phyloP scores from a whole-genome alignment of 768 basidiomycete genomes.

The Tricholoma terreum region DNA sequence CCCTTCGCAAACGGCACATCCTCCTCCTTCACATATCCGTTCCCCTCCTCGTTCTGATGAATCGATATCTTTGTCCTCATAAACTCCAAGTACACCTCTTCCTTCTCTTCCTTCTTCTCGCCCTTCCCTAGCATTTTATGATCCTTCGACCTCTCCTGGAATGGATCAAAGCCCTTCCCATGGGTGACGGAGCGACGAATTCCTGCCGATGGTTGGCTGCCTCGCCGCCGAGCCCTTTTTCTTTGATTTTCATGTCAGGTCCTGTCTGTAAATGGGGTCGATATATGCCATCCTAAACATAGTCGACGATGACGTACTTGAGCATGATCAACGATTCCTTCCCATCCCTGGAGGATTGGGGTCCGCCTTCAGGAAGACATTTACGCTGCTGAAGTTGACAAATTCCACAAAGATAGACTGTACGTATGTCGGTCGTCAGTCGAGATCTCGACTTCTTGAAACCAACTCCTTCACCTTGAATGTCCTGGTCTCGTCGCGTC shows the following conservation, averaged over 20 bases:
- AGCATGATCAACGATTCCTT: constrained; percentile 81
- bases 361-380: constrained; percentile 75
- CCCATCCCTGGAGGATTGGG: constrained; percentile 78
- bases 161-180: constrained; percentile 75
- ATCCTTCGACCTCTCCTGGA: constrained; percentile 56
- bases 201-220: constrained; percentile 61
- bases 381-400: constrained; percentile 61
- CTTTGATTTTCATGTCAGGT: too few relatives aligned
- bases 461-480: constrained; percentile 66
- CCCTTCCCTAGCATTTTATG: constrained; percentile 21
- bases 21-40: too few relatives aligned
- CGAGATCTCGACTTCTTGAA: not conserved
- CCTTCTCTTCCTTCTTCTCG: constrained; percentile 31
- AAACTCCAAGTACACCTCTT: constrained; percentile 71
- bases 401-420: constrained; percentile 97
- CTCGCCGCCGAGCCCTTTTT: too few relatives aligned
- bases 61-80: constrained; percentile 69
- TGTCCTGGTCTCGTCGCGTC: constrained; percentile 76
- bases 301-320: constrained; percentile 54
- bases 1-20: constrained; percentile 54
- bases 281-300: not conserved
- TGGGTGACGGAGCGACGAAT: constrained; percentile 44
- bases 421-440: not conserved
- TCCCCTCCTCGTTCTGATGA: too few relatives aligned
- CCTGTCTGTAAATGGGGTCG: constrained; percentile 47